These are phyloP conservation scores for Gomphus bonarii DNA, from an alignment of 1,284 basidiomycete species.

Conservation along the genomic window DNA sequence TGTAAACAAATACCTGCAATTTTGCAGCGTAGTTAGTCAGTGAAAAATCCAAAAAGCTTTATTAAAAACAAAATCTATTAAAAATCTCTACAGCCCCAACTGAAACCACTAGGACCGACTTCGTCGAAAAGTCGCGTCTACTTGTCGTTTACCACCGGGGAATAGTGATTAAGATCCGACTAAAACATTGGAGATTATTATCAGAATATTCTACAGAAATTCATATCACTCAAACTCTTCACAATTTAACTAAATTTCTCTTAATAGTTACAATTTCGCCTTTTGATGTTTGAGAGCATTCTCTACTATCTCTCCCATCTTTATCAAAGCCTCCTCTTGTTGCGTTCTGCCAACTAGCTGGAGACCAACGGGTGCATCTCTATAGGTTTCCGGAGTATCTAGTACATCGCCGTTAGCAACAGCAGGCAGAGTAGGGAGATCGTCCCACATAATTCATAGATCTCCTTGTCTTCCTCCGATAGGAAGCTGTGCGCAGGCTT, in stretches of 20 bases:
- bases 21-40: too few relatives aligned
- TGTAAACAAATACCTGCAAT: too few relatives aligned
- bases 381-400: constrained; percentile 51
- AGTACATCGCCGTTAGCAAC: neutral
- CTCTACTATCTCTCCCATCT: constrained; percentile 51
- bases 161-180: too few relatives aligned
- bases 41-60: too few relatives aligned
- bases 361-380: constrained; percentile 53
- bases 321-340: constrained; percentile 65
- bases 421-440: neutral
- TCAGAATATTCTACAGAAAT: too few relatives aligned
- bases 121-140: too few relatives aligned
- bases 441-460: constrained; percentile 43
- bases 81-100: too few relatives aligned
- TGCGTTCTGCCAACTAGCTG: constrained; percentile 60
- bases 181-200: too few relatives aligned
- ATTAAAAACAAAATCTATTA: too few relatives aligned
- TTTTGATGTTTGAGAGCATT: constrained; percentile 2
- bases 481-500: constrained; percentile 34
- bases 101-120: too few relatives aligned
- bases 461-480: constrained; percentile 32
- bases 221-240: too few relatives aligned
- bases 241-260: neutral
- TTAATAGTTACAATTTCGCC: neutral
- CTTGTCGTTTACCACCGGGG: too few relatives aligned